Percentiles rank a stretch among this genome's conserved stretches.
Conservation (phyloP, 2,329 filamentous ascomycete genomes). For the Elsinoe fawcettii region DNA sequence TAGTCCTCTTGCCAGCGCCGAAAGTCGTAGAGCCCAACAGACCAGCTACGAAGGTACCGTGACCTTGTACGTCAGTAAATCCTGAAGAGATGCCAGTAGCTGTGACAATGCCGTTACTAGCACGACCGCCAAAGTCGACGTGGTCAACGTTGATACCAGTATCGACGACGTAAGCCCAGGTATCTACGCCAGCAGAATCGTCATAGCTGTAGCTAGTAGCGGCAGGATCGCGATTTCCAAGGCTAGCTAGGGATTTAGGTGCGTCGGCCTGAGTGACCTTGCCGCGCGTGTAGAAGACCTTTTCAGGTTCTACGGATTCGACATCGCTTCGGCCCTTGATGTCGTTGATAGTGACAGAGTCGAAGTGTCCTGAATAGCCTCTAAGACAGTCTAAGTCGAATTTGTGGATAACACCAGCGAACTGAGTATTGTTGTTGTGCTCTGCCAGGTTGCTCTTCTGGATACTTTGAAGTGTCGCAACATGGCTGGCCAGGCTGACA, state of each 20-base stretch:
- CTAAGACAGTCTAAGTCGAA: slow-evolving; percentile 34
- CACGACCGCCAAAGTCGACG: slow-evolving; percentile 26
- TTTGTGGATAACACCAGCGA: slow-evolving; percentile 23
- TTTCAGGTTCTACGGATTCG: neutral
- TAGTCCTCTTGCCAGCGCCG: slow-evolving; percentile 52
- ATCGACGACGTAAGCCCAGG: slow-evolving; percentile 37
- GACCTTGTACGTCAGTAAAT: slow-evolving; percentile 46
- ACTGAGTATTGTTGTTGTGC: neutral
- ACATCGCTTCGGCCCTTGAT: slow-evolving; percentile 35
- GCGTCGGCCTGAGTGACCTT: slow-evolving; percentile 25
- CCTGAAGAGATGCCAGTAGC: slow-evolving; percentile 17
- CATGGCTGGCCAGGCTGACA: neutral
- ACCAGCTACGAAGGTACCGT: slow-evolving; percentile 54
- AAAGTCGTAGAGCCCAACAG: slow-evolving; percentile 53
- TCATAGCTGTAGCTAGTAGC: slow-evolving; percentile 27
- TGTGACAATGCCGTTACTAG: slow-evolving; percentile 27
- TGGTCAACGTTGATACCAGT: slow-evolving; percentile 21
- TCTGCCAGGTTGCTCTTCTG: neutral
- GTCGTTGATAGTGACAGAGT: slow-evolving; percentile 35
- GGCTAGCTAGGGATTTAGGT: neutral
- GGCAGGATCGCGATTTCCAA: slow-evolving; percentile 25
- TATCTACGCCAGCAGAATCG: slow-evolving; percentile 21
- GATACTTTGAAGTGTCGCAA: neutral
- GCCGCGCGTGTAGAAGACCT: slow-evolving; percentile 22
- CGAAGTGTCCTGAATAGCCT: slow-evolving; percentile 30